Evolutionary conservation across 768 basidiomycete genomes (phyloP), one percentile per base, ranked within the genome.

Genomic region (Trametes cubensis): DNA sequence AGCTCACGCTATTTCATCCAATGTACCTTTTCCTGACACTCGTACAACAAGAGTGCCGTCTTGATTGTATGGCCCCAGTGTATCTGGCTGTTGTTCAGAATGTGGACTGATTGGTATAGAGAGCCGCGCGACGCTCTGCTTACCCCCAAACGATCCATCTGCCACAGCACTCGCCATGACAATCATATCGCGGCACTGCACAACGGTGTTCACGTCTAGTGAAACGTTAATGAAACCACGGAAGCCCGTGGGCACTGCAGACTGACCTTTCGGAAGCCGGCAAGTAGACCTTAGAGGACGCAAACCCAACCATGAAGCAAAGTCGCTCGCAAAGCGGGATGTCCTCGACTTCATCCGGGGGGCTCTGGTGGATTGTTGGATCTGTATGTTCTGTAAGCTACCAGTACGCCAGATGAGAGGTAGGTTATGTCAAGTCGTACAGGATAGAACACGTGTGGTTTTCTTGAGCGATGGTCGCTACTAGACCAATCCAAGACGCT

Each of bases 201-300:
- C 72, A 23, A 88, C 78, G 41, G 74, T 79, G 62, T 80, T 83
- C 60, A 87, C 78, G 34, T 79, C 87, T 85, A 45, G 14, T 21
- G 26, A 11, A 34, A 30, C 3, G 25, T 48, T 8, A 18, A 15
- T 38, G 14, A 30, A 8, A 4, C 6, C 44, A 47, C 21, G 6
- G 13, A 6, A 4, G 46, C 5, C 18, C 6, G 25, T 47, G 26
- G 15, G 8, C 13, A 52, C n/a, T 13, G 28, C 2, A 21, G 8
- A 52, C 58, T 20, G 14, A 61, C 53, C 53, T 40, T 48, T 48
- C 4, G 59, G 51, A n/a, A 55, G 48, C 23, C 28, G 26, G 6
- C 34, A 26, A 25, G 20, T 17, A n/a, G 46, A 46, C 15, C 48
- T 20, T 3, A 28, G 14, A 3, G 45, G 44, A 8, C 34, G 10